Percentiles rank a stretch among this genome's conserved stretches.
Conservation (phyloP, 208 protist genomes). For the Leishmania lainsoni region DNA sequence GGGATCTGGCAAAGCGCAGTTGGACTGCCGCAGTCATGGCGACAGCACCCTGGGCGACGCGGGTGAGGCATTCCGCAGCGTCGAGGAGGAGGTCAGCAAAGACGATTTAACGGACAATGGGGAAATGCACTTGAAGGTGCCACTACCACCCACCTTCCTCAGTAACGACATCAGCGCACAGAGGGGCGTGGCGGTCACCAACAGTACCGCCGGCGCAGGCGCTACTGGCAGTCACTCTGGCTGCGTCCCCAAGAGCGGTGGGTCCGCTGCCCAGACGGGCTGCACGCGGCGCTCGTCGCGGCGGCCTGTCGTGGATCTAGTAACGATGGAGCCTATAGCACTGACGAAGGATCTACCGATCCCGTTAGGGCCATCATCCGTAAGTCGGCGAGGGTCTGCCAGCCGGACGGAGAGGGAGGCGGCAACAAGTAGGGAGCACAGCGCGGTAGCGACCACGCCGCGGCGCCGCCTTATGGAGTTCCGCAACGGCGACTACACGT, state of each 20-base stretch:
- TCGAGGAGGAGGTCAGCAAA: background rate
- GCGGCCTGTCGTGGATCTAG: constrained; percentile 1
- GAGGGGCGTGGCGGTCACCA: background rate
- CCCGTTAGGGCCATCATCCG: background rate
- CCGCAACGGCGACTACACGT: constrained; percentile 14
- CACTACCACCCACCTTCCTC: constrained; percentile 31
- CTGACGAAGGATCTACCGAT: background rate
- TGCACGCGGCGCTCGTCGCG: constrained; percentile 1
- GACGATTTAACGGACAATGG: background rate
- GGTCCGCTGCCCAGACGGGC: background rate
- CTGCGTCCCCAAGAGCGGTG: background rate
- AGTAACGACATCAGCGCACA: background rate
- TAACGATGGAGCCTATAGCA: constrained; percentile 11
- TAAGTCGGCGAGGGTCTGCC: background rate
- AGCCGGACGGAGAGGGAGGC: background rate
- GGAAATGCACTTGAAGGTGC: constrained; percentile 7
- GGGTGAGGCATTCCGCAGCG: background rate
- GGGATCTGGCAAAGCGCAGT: background rate
- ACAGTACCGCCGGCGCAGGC: background rate
- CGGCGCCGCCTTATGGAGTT: constrained; percentile 38
- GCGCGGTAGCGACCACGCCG: background rate
- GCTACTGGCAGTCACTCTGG: constrained; percentile 4
- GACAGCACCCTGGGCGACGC: background rate
- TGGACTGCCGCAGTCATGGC: background rate
- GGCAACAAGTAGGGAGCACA: constrained; percentile 1